Evolutionary conservation across 1,139 yeast species (phyloP).

Genomic region (Candida buenavistaensis): DNA sequence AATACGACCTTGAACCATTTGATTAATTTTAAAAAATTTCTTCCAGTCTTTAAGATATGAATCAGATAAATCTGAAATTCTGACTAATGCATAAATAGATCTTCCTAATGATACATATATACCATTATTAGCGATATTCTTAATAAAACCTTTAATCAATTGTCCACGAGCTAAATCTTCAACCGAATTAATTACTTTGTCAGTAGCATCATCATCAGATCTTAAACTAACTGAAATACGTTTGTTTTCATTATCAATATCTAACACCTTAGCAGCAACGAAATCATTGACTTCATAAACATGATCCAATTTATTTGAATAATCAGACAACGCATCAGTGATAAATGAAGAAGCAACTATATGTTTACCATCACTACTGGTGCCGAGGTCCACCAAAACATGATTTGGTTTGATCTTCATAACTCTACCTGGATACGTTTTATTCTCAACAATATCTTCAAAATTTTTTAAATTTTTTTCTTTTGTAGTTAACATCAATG

Average conservation of each 20-base stretch:
- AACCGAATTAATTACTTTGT: slow-evolving; percentile 48
- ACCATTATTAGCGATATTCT: slow-evolving; percentile 75
- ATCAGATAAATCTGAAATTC: slow-evolving; percentile 81
- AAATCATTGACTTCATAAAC: slow-evolving; percentile 56
- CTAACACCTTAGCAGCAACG: slow-evolving; percentile 61
- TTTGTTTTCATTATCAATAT: slow-evolving; percentile 53
- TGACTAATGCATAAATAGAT: slow-evolving; percentile 73
- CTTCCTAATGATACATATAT: slow-evolving; percentile 77
- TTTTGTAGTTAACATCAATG: slow-evolving; percentile 54
- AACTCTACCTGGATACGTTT: slow-evolving; percentile 63
- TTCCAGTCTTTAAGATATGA: slow-evolving; percentile 86
- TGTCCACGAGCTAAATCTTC: slow-evolving; percentile 69
- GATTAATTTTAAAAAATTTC: slow-evolving; percentile 66
- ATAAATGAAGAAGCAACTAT: slow-evolving; percentile 65
- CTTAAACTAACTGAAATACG: slow-evolving; percentile 70
- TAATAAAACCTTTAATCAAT: slow-evolving; percentile 76
- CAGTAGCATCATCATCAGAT: slow-evolving; percentile 46
- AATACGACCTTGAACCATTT: slow-evolving; percentile 76
- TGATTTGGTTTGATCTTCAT: slow-evolving; percentile 61
- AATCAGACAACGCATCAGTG: slow-evolving; percentile 80
- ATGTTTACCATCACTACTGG: slow-evolving; percentile 22
- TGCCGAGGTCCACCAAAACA: slow-evolving; percentile 68
- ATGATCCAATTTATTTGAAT: slow-evolving; percentile 53
- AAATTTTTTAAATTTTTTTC: slow-evolving; percentile 38
- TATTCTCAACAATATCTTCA: slow-evolving; percentile 58